Conservation (phyloP, 2,329 filamentous ascomycete genomes). For the Aspergillus viridinutans region DNA sequence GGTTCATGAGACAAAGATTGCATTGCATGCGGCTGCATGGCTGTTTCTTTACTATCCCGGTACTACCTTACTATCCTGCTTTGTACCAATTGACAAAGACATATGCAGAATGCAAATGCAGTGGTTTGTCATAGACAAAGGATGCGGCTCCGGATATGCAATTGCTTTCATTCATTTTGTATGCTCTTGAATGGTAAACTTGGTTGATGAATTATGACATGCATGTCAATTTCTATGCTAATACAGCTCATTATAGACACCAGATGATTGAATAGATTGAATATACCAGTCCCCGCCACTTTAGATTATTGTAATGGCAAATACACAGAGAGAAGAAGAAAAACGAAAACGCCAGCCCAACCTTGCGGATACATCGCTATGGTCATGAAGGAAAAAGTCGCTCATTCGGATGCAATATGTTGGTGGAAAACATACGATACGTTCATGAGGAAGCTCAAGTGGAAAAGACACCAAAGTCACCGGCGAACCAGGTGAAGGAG, state of each 20-base stretch:
- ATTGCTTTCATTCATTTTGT: not conserved
- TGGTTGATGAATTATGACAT: no score
- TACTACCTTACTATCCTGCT: no score
- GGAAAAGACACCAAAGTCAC: slow-evolving; percentile 36
- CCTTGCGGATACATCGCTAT: slow-evolving; percentile 26
- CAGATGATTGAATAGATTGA: not conserved
- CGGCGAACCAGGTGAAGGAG: slow-evolving; percentile 53
- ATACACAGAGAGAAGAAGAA: not conserved
- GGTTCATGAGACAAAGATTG: no score
- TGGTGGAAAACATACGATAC: not conserved
- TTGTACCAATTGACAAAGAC: no score
- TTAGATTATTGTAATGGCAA: not conserved
- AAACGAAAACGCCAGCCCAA: slow-evolving; percentile 10
- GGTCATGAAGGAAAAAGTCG: slow-evolving; percentile 19
- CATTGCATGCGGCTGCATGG: no score
- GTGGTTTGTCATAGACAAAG: not conserved
- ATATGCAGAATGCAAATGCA: no score
- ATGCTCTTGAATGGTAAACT: not conserved
- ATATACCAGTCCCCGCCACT: not conserved
- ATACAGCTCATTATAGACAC: not conserved
- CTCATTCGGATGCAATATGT: slow-evolving; percentile 4
- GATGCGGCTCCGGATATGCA: not conserved
- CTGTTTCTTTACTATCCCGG: no score
- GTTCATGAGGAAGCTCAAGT: slow-evolving; percentile 13
- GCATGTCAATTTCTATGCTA: not conserved